Evolutionary conservation across 2,329 filamentous ascomycete species (phyloP).

Genomic region (Talaromyces atroroseus): DNA sequence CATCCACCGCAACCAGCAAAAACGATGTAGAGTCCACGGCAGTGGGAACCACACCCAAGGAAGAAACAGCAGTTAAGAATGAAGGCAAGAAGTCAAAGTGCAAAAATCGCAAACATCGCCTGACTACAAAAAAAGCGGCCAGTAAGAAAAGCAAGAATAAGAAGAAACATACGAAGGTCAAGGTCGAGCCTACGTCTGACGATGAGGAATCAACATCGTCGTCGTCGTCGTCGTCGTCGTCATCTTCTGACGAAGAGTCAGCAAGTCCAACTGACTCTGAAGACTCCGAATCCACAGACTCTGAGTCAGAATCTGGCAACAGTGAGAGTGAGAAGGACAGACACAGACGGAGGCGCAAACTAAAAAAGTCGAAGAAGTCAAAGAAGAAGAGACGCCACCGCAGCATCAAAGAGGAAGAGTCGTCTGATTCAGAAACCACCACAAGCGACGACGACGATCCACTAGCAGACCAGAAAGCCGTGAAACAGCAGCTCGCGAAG

Average conservation of each 20-base stretch:
- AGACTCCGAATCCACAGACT: constrained; percentile 4
- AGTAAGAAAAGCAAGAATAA: constrained; percentile 11
- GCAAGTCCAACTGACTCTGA: constrained; percentile 7
- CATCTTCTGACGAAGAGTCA: constrained; percentile 1
- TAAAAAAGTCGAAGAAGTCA: constrained; percentile 29
- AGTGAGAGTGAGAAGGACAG: constrained; percentile 24
- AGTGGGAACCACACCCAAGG: neutral
- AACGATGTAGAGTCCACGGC: neutral
- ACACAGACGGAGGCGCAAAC: constrained; percentile 32
- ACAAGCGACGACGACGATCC: constrained; percentile 22
- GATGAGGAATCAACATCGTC: constrained; percentile 5
- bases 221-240: neutral
- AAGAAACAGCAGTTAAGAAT: neutral
- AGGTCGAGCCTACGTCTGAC: constrained; percentile 7
- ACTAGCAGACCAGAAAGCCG: constrained; percentile 26
- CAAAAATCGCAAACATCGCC: constrained; percentile 9
- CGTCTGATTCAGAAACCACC: constrained; percentile 25
- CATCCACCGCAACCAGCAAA: constrained; percentile 4
- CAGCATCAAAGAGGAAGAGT: constrained; percentile 29
- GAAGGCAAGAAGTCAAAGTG: constrained; percentile 9
- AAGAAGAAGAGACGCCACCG: constrained; percentile 28
- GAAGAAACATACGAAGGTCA: constrained; percentile 9
- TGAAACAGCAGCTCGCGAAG: constrained; percentile 21
- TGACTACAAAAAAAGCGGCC: neutral
- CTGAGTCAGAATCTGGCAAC: constrained; percentile 14